Percentiles rank a stretch among this genome's conserved stretches.
phyloP scores from a whole-genome alignment of 78 protist genomes.

The Monocercomonoides exilis region DNA sequence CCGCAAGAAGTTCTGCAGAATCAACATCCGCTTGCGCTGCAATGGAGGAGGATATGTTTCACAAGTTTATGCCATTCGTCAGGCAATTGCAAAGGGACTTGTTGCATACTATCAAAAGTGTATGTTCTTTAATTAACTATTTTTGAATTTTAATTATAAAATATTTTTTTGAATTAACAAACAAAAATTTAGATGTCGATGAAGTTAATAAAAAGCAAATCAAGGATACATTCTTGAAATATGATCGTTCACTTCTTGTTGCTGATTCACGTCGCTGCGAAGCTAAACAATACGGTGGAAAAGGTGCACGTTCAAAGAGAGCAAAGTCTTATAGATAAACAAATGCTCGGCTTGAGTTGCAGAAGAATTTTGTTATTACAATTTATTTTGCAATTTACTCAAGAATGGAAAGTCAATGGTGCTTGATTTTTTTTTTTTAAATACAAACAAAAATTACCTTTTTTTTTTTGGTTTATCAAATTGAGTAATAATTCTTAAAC shows the following conservation, averaged over 20 bases:
- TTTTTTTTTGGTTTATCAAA: too few relatives aligned
- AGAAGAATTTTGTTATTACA: too few relatives aligned
- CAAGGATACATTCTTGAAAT: constrained; percentile 72
- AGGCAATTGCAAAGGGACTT: constrained; percentile 91
- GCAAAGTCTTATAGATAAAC: constrained; percentile 98
- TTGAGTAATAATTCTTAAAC: too few relatives aligned
- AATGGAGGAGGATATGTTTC: constrained; percentile 95
- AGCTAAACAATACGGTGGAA: constrained; percentile 99
- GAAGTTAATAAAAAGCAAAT: constrained; percentile 86
- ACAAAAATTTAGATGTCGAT: constrained; percentile 84
- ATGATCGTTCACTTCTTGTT: constrained; percentile 93
- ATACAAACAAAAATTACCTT: too few relatives aligned
- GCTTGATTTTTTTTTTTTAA: too few relatives aligned
- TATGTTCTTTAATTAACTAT: not conserved
- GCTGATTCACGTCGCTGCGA: constrained; percentile 99
- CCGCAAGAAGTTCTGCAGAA: constrained; percentile 56
- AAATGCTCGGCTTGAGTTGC: too few relatives aligned
- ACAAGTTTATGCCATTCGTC: constrained; percentile 95
- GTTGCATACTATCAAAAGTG: constrained; percentile 97
- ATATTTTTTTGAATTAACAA: too few relatives aligned
- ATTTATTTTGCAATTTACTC: too few relatives aligned
- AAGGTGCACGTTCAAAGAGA: constrained; percentile 94
- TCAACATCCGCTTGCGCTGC: constrained; percentile 95
- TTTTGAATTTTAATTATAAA: not conserved
- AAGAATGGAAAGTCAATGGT: too few relatives aligned